Evolutionary conservation across 2,329 filamentous ascomycete genomes (phyloP), one percentile per base, ranked within the genome.

Genomic region (Xylariomycetidae sp.): DNA sequence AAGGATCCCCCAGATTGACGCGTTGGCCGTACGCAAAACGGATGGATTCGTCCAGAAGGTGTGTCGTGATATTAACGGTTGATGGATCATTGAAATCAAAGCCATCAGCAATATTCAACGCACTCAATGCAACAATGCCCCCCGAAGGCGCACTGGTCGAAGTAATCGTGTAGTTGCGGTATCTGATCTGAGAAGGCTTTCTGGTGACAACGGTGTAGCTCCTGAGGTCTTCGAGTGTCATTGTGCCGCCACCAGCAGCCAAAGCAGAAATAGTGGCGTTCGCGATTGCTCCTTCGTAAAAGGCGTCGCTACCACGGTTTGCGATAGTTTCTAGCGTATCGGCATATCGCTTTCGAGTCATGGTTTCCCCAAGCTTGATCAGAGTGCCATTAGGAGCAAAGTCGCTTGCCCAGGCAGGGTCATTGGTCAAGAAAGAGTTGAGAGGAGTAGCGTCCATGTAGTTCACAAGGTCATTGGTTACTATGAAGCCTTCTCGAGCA

Each of bases 31-130:
- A 94, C 0, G 79, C 85, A 52, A 89, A 94, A 6, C 83, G 69
- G 38, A 93, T 82, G 2, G 85, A 82, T 63, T 95, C 87, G 43
- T 90, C 79, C n/a, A 94, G 62, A 0, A 81, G 69, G 53, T 95
- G 87, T 0, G 82, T 85, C 23, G 78, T 85, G 1, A 86, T 53
- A 43, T 72, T 71, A 29, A 64, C 61, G 3, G 65, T 60, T 1
- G 64, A 59, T 2, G 69, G 59, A 10, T 76, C 61, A 13, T 75
- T 79, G 29, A 90, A 78, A 15, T 66, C 67, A 50, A 87, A 93
- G 0, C 83, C 83, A 40, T 80, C 72, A 25, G 89, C 60, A 15
- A 81, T 83, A 37, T 92, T 93, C 48, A 94, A 59, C 0, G 77
- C 72, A 12, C 76, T 76, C 39, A 89, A 60, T 0, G 78, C 80